These are phyloP conservation scores for Neonectria punicea DNA, from an alignment of 2,329 filamentous ascomycete genomes.

Conservation along the genomic window DNA sequence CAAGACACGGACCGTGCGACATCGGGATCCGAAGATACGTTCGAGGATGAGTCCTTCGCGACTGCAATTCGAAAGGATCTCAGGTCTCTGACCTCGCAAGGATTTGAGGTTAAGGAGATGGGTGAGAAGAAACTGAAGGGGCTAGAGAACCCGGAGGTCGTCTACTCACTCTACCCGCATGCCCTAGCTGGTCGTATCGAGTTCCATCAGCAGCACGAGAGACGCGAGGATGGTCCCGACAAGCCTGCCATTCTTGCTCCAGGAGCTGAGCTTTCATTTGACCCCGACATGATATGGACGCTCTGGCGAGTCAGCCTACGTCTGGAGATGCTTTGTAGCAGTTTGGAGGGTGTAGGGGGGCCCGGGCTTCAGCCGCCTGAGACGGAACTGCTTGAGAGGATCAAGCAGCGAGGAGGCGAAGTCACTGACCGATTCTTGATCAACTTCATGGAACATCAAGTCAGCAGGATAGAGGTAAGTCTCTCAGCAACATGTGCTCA, in stretches of 20 bases:
- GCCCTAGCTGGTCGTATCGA: slow-evolving; percentile 83
- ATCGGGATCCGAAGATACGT: slow-evolving; percentile 72
- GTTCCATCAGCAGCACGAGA: slow-evolving; percentile 67
- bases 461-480: slow-evolving; percentile 92
- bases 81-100: slow-evolving; percentile 85
- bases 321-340: slow-evolving; percentile 92
- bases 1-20: slow-evolving; percentile 83
- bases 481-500: not conserved
- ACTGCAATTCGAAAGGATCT: slow-evolving; percentile 87
- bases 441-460: slow-evolving; percentile 93
- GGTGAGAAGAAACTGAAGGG: slow-evolving; percentile 96
- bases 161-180: slow-evolving; percentile 96
- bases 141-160: slow-evolving; percentile 94
- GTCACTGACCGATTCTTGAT: slow-evolving; percentile 89
- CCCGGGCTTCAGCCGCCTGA: slow-evolving; percentile 80
- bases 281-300: slow-evolving; percentile 87
- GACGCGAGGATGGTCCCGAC: slow-evolving; percentile 56
- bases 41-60: slow-evolving; percentile 79
- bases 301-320: slow-evolving; percentile 90
- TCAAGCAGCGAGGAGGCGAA: slow-evolving; percentile 77
- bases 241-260: slow-evolving; percentile 71
- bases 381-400: slow-evolving; percentile 80
- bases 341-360: slow-evolving; percentile 77
- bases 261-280: slow-evolving; percentile 76
- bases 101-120: slow-evolving; percentile 96